Conservation (phyloP, 2,329 filamentous ascomycete genomes). For the Fusarium keratoplasticum region DNA sequence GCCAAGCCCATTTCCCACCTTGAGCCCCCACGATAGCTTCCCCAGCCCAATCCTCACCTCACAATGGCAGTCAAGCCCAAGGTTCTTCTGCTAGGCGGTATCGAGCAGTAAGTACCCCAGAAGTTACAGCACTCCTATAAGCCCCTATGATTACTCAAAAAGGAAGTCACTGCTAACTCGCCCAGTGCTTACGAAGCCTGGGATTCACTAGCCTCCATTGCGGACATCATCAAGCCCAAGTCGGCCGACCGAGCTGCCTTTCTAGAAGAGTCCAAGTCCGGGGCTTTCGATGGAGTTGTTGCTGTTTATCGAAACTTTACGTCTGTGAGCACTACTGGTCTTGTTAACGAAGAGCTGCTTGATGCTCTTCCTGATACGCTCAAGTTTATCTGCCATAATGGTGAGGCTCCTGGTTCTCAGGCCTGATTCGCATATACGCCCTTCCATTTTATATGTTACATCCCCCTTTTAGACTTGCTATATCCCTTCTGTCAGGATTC, state of each 20-base stretch:
- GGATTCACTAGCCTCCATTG: constrained; percentile 69
- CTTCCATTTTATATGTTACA: neutral
- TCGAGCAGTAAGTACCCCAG: constrained; percentile 51
- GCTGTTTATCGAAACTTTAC: constrained; percentile 79
- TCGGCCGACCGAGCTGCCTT: constrained; percentile 75
- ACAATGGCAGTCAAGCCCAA: constrained; percentile 48
- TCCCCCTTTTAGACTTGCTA: neutral
- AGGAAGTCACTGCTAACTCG: neutral
- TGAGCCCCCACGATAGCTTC: constrained; percentile 6
- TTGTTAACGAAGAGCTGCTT: constrained; percentile 78
- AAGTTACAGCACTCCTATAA: neutral
- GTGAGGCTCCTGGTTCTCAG: constrained; percentile 49
- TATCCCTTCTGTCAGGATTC: neutral
- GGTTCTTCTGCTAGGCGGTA: constrained; percentile 54
- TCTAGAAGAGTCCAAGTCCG: constrained; percentile 73
- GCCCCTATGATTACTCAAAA: neutral
- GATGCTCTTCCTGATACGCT: constrained; percentile 64
- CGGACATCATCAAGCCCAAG: constrained; percentile 72
- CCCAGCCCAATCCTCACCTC: neutral
- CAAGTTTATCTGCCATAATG: constrained; percentile 71
- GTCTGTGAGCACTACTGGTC: constrained; percentile 73
- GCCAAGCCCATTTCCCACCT: neutral
- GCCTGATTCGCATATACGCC: neutral
- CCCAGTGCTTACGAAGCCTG: constrained; percentile 72
- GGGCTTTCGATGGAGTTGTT: constrained; percentile 72